Evolutionary conservation across 164 flowering plant species (phyloP), one percentile per base, ranked within the genome.

Genomic region (Pachysandra terminalis): DNA sequence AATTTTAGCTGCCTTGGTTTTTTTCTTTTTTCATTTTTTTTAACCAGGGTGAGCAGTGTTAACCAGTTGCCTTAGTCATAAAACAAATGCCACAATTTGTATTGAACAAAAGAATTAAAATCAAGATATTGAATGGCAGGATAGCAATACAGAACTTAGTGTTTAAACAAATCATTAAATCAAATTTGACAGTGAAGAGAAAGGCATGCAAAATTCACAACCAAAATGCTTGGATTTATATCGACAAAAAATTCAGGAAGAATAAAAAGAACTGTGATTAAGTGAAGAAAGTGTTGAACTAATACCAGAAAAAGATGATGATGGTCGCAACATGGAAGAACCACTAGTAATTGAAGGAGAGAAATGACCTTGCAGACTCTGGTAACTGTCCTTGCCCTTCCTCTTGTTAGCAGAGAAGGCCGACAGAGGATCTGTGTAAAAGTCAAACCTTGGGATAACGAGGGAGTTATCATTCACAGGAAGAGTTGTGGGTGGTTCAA

Each of bases 391-490:
- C 22, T 66, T 77, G 37, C 52, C 66, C 74, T 72, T 80, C 78
- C 71, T 82, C 74, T 58, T 83, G 69, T 74, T 82, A 57, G 74
- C 76, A 40, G 96, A 81, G 69, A 81, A 89, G 41, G 93, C 89
- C 0, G 95, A 71, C 86, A 89, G 76, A 1, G 96, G 98, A 59
- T 90, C 89, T 0, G 95, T 90, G 68, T 93, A 90, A 67, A 64
- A 93, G 74, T 86, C 96, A 72, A 90, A 93, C 77, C 96, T 81
- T 8, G 80, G 81, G 62, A 75, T 24, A 13, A 74, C 69, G 60
- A 52, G 17, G 45, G 79, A 56, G 7, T 35, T 61, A 26, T 66
- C 72, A 52, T 63, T 75, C 58, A 32, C 69, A 24, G 67, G 49
- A 6, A 59, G 61, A 61, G 68, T 54, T n/a, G 73, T 62, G 28